Evolutionary conservation across 805 yeast species (phyloP).

Genomic region (Wickerhamomyces pijperi): DNA sequence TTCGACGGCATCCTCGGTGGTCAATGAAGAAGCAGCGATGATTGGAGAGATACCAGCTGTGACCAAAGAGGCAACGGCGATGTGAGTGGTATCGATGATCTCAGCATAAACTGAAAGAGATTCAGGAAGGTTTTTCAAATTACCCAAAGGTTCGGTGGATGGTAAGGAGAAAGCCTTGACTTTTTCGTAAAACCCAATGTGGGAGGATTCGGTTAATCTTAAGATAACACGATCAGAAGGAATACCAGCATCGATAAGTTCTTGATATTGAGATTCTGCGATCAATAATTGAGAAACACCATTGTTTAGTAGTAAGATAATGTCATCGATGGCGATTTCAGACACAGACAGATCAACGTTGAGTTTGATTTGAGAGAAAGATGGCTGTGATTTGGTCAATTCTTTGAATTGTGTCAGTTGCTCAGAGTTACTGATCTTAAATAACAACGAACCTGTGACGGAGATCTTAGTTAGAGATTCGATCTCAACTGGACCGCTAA

Average conservation of each 20-base stretch:
- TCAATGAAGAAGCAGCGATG: slow-evolving; percentile 10
- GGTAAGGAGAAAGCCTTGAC: slow-evolving; percentile 12
- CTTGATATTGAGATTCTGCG: slow-evolving; percentile 18
- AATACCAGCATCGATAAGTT: slow-evolving; percentile 25
- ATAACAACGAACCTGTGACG: slow-evolving; percentile 18
- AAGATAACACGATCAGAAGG: slow-evolving; percentile 25
- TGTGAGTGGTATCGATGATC: slow-evolving; percentile 6
- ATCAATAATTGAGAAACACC: slow-evolving; percentile 45
- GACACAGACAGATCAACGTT: slow-evolving; percentile 17
- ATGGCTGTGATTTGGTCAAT: slow-evolving; percentile 5
- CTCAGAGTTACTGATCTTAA: slow-evolving; percentile 13
- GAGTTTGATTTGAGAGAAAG: slow-evolving; percentile 10
- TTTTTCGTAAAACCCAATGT: too few relatives aligned
- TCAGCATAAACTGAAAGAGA: slow-evolving; percentile 12
- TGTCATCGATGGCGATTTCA: slow-evolving; percentile 27
- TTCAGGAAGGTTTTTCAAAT: slow-evolving; percentile 10
- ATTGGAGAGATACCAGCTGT: slow-evolving; percentile 16
- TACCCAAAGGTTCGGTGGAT: slow-evolving; percentile 12
- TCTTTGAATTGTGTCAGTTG: slow-evolving; percentile 10
- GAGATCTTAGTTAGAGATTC: slow-evolving; percentile 9
- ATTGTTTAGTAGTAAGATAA: slow-evolving; percentile 43
- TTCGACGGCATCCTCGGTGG: slow-evolving; percentile 10
- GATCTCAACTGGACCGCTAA: slow-evolving; percentile 2
- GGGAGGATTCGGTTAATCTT: not conserved
- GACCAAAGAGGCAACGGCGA: slow-evolving; percentile 12